phyloP scores from a whole-genome alignment of 116 monocot genomes.

The Phalaenopsis hybrid region DNA sequence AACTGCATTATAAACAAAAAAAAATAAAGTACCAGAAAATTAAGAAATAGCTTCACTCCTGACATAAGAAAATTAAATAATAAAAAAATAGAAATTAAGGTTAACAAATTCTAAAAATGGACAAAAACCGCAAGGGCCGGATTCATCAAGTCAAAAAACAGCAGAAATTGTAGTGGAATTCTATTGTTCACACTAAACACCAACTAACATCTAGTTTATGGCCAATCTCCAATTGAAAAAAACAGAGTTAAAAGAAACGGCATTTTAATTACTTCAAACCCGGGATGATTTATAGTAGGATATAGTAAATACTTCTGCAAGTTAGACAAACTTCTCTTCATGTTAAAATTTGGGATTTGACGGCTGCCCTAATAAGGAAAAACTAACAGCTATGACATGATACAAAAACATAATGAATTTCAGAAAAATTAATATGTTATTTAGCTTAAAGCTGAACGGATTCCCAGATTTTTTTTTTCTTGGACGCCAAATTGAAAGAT shows the following conservation, averaged over 20 bases:
- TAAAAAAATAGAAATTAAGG: too few species aligned
- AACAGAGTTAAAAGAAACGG: background rate
- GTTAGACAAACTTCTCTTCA: background rate
- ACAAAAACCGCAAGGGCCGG: too few species aligned
- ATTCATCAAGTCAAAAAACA: background rate
- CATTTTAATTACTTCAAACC: background rate
- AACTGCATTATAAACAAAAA: slow-evolving; percentile 39
- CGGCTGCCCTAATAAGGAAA: background rate
- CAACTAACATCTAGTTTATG: background rate
- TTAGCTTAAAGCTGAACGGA: background rate
- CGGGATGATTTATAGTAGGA: background rate
- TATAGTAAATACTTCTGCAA: background rate
- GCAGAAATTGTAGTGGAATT: background rate
- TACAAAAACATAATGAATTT: too few species aligned
- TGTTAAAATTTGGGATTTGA: background rate
- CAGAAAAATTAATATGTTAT: background rate
- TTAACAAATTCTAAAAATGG: too few species aligned
- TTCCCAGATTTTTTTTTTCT: background rate
- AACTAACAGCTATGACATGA: too few species aligned
- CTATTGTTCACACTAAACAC: background rate
- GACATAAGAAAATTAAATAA: too few species aligned
- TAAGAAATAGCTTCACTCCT: background rate
- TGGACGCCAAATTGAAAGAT: background rate
- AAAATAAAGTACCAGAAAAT: background rate
- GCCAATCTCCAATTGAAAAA: background rate